Base-by-base conservation (phyloP, 179 eudicot species). In the Spinacia oleracea region DNA sequence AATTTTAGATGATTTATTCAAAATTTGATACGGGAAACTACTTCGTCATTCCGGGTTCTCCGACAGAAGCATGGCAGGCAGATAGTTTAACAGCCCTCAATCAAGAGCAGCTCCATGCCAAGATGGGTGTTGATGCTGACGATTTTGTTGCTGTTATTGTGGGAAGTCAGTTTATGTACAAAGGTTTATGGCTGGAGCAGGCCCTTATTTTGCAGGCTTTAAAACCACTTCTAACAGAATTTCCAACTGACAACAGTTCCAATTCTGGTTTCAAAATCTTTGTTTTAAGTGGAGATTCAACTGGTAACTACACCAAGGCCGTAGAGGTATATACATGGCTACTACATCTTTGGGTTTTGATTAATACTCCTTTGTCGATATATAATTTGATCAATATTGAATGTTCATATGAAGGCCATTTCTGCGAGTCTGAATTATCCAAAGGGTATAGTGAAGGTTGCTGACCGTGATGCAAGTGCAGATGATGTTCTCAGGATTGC, bases 141-240 rank as follows among this genome's bases (percentile, higher is more conserved):
- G 92, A 93, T 76, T 89, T 91, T 67, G 84, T 89, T 79, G 80
- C 93, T 77, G 89, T 87, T 38, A 74, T 95, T 65, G 97, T 88
- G 81, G 97, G 98, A 56, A 93, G 97, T 80, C 91, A 84, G 62
- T 86, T 91, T 80, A 76, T 85, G 73, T 93, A 95, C 78, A 88
- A 83, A 85, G 93, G 97, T 63, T 72, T 91, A 56, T 95, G 98
- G 98, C 88, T 95, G 83, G 97, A 95, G 80, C 98, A 95, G 70
- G 92, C 98, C 80, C 86, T 95, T 32, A 84, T 93, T 60, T 86
- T 95, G 73, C 81, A 90, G 88, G 97, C 97, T 72, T 78, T 95
- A 72, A 83, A 79, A 81, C 95, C 97, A 70, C 85, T 95, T 78
- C 75, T 89, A 48, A 68, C 75, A 9, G 86, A 85, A 45, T 84